Percentiles rank a stretch among this genome's conserved stretches.
Evolutionary conservation across 495 filamentous ascomycete genomes (phyloP).

Genomic region (Lasiosphaeria miniovina): DNA sequence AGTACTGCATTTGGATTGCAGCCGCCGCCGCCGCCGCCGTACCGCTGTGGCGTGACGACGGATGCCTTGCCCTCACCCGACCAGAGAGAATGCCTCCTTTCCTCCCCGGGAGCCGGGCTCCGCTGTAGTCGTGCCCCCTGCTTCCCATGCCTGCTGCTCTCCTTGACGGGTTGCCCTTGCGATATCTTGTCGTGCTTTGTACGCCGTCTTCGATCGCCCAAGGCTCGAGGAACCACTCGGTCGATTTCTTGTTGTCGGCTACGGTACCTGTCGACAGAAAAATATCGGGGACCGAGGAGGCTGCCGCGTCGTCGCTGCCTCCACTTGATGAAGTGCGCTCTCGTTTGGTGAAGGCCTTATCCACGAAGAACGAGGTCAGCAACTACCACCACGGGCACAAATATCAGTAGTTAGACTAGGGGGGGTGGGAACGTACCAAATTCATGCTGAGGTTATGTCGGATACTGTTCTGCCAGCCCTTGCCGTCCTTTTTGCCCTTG

Average conservation of each 20-base stretch:
- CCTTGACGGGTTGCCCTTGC: constrained; percentile 34
- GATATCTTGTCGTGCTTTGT: constrained; percentile 48
- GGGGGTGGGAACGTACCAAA: constrained; percentile 48
- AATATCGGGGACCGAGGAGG: background rate
- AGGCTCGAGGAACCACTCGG: constrained; percentile 42
- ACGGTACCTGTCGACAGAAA: background rate
- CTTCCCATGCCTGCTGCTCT: constrained; percentile 9
- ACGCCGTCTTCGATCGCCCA: constrained; percentile 40
- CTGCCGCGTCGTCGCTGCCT: background rate
- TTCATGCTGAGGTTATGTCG: constrained; percentile 98
- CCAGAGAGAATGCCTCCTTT: background rate
- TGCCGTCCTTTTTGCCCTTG: constrained; percentile 62
- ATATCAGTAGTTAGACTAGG: constrained; percentile 2
- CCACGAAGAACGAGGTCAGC: background rate
- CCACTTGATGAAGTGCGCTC: constrained; percentile 27
- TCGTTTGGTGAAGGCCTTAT: constrained; percentile 44
- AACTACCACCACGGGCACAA: constrained; percentile 1
- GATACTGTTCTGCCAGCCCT: constrained; percentile 97
- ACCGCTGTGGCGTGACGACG: background rate
- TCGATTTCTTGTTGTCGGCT: constrained; percentile 27
- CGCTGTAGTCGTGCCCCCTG: background rate
- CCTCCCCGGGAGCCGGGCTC: background rate
- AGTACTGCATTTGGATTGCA: background rate
- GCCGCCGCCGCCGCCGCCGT: background rate
- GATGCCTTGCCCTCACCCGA: background rate